Base-by-base conservation (phyloP, 805 yeast genomes). In the Spathaspora arborariae region DNA sequence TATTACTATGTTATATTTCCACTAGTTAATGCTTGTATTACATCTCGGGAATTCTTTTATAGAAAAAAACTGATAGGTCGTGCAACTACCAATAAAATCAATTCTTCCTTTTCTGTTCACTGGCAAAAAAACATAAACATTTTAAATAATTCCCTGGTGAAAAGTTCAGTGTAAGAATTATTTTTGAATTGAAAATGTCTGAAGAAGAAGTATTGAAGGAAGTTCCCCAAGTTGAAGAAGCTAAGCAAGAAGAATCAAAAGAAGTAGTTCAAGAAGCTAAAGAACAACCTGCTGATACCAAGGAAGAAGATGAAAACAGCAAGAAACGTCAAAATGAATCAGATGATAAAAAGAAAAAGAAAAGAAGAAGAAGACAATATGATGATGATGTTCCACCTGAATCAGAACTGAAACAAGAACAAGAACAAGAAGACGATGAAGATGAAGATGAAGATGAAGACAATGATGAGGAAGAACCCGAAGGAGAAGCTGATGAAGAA, bases 401-500 rank as follows among this genome's bases (percentile, higher is more conserved):
- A 42, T 55, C 58, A 42, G 48, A 54, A 37, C 69, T 68, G 15
- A 68, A 67, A 26, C 80, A 78, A 50, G 78, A 76, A 38, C 76
- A 72, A 3, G 75, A 65, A 4, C 76, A 73, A 6, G 76, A 73
- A 1, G 81, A 76, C 2, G 76, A 73, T 6, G 76, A 73, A 1
- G 81, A 76, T 3, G 78, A 69, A 20, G 78, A 70, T 18, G 72
- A 62, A 4, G 77, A 62, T 15, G 70, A 76, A 41, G 82, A 79
- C 51, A 83, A 76, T 37, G 79, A 78, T 49, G 59, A 75, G 4
- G 35, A 30, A 13, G 35, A 30, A 30, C 35, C 35, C 6, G 80
- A 72, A 26, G 83, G 75, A 30, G 89, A 80, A 18, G 88, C 81
- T 13, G 82, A 75, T 18, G 90, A 81, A 20, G 94, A 86, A 30